Evolutionary conservation across 768 basidiomycete genomes (phyloP).

Genomic region (Multifurca ochricompacta): DNA sequence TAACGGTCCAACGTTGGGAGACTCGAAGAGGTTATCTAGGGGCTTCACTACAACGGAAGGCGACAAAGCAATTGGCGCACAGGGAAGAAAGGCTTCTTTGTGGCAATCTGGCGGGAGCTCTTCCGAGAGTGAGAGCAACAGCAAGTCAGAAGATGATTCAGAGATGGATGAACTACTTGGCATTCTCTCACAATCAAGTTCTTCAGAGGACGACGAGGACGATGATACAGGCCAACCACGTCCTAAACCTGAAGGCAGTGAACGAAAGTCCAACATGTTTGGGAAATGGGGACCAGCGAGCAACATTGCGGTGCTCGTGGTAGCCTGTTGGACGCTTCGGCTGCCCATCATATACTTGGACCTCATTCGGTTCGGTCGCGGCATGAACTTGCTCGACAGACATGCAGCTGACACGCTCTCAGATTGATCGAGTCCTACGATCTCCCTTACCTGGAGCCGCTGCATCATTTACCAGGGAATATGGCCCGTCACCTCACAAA

Average conservation of each 20-base stretch:
- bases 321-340: constrained; percentile 75
- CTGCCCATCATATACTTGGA: constrained; percentile 72
- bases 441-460: constrained; percentile 74
- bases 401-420: not conserved
- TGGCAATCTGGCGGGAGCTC: constrained; percentile 17
- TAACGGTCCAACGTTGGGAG: constrained; percentile 9
- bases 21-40: constrained; percentile 21
- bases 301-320: constrained; percentile 58
- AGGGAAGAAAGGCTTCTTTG: not conserved
- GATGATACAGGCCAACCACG: constrained; percentile 10
- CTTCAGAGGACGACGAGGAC: constrained; percentile 26
- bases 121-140: constrained; percentile 26
- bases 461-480: constrained; percentile 49
- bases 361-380: constrained; percentile 46
- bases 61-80: constrained; percentile 4
- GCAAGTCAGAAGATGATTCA: constrained; percentile 29
- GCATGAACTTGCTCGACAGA: not conserved
- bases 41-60: constrained; percentile 11
- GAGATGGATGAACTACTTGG: constrained; percentile 35
- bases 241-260: constrained; percentile 6
- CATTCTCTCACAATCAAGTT: constrained; percentile 31
- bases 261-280: constrained; percentile 16
- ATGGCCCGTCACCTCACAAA: constrained; percentile 69
- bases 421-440: constrained; percentile 70
- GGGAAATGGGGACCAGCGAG: constrained; percentile 36